These are phyloP conservation scores for Pichia sp. DNA, from an alignment of 1,139 yeast genomes.

Conservation along the genomic window DNA sequence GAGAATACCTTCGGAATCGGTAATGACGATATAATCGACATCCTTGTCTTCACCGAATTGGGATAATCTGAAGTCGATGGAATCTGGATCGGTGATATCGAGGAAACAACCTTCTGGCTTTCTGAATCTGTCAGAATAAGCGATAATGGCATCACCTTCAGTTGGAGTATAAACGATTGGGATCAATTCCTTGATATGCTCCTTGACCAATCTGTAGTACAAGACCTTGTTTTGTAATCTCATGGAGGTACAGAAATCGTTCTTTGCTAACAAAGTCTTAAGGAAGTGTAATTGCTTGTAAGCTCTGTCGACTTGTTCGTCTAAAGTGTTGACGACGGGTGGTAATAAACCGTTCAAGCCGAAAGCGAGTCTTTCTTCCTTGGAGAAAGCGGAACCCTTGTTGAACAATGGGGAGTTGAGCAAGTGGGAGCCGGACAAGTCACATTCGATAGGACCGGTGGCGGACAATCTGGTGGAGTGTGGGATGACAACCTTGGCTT, in stretches of 20 bases:
- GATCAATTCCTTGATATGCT: conserved; percentile 86
- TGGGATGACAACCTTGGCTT: conserved; percentile 45
- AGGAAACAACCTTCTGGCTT: conserved; percentile 96
- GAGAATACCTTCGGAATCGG: conserved; percentile 94
- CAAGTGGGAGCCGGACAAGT: conserved; percentile 65
- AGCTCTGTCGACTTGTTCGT: conserved; percentile 89
- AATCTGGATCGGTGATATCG: conserved; percentile 76
- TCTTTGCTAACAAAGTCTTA: conserved; percentile 86
- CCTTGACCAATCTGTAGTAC: conserved; percentile 81
- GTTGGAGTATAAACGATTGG: conserved; percentile 97
- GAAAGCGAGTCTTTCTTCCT: conserved; percentile 79
- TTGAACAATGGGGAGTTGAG: conserved; percentile 84
- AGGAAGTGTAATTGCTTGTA: conserved; percentile 77
- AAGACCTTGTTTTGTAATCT: conserved; percentile 89
- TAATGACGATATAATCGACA: conserved; percentile 89
- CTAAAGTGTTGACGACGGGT: conserved; percentile 73
- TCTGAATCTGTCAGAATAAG: conserved; percentile 87
- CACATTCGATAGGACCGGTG: conserved; percentile 83
- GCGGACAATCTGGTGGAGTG: conserved; percentile 66
- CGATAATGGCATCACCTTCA: conserved; percentile 95
- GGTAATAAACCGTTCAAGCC: conserved; percentile 84
- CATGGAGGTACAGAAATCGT: conserved; percentile 90
- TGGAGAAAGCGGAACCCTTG: conserved; percentile 90
- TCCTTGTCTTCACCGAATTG: conserved; percentile 88
- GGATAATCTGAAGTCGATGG: conserved; percentile 64